Evolutionary conservation across 768 basidiomycete species (phyloP).

Genomic region (Pulveroboletus sp.): DNA sequence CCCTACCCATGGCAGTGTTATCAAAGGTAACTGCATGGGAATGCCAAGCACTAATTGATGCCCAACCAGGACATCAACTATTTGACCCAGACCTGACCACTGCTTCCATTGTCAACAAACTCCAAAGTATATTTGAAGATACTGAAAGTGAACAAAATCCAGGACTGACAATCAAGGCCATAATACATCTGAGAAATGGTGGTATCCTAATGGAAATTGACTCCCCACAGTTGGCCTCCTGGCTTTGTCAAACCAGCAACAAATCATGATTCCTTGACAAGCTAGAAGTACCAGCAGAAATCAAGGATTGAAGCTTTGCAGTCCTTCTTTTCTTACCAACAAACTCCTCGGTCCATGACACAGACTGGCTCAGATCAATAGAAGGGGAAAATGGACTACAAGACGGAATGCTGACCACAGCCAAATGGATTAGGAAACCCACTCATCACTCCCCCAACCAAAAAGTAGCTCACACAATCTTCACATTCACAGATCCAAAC

Average conservation of each 20-base stretch:
- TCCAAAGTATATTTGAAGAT: too few relatives aligned
- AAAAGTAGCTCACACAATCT: not conserved
- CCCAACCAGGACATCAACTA: too few relatives aligned
- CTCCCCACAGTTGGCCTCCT: fast-evolving
- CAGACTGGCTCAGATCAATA: fast-evolving
- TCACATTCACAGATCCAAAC: not conserved
- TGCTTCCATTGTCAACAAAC: too few relatives aligned
- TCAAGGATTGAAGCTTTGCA: too few relatives aligned
- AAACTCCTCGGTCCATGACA: too few relatives aligned
- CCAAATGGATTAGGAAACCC: not conserved
- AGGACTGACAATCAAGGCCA: not conserved
- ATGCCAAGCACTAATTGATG: too few relatives aligned
- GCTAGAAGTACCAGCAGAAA: not conserved
- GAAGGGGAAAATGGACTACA: not conserved
- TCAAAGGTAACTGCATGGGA: too few relatives aligned
- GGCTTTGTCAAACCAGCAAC: fast-evolving
- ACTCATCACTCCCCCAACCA: not conserved
- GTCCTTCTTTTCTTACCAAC: too few relatives aligned
- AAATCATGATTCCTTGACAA: not conserved
- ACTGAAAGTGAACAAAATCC: too few relatives aligned
- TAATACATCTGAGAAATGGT: not conserved
- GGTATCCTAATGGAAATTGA: not conserved
- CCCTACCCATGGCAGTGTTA: too few relatives aligned
- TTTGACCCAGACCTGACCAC: too few relatives aligned
- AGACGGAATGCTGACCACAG: not conserved